Percentiles rank a stretch among this genome's conserved stretches.
Evolutionary conservation across 2,329 filamentous ascomycete genomes (phyloP).

Genomic region (Phialophora verrucosa): DNA sequence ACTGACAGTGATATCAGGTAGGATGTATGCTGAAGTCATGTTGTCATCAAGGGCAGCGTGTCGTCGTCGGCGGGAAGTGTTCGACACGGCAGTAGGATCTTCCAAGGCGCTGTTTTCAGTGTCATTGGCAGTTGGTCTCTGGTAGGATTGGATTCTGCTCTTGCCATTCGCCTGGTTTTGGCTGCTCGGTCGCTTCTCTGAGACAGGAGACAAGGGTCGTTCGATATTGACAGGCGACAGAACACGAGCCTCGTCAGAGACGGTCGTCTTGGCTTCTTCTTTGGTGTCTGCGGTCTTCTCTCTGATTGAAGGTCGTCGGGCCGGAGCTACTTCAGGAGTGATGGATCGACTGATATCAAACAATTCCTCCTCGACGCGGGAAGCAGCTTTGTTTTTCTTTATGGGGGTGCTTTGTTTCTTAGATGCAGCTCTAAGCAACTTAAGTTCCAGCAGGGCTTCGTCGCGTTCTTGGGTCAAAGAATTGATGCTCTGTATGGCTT

Average conservation of each 20-base stretch:
- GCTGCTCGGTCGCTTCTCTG: slow-evolving; percentile 24
- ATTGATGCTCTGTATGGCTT: slow-evolving; percentile 39
- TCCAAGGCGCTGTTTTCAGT: slow-evolving; percentile 37
- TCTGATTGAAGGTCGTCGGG: slow-evolving; percentile 22
- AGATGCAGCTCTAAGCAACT: slow-evolving; percentile 31
- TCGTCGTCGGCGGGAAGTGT: slow-evolving; percentile 57
- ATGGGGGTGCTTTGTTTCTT: slow-evolving; percentile 32
- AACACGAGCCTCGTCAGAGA: slow-evolving; percentile 38
- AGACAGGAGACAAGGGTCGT: slow-evolving; percentile 17
- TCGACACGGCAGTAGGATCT: slow-evolving; percentile 48
- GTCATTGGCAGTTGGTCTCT: slow-evolving; percentile 33
- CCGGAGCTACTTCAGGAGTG: slow-evolving; percentile 30
- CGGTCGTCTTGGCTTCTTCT: slow-evolving; percentile 29
- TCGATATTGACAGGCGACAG: slow-evolving; percentile 30
- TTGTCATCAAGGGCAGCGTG: slow-evolving; percentile 55
- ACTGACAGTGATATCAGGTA: slow-evolving; percentile 65
- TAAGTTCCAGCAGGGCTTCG: slow-evolving; percentile 37
- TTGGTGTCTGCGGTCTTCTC: slow-evolving; percentile 25
- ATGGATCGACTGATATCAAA: slow-evolving; percentile 39
- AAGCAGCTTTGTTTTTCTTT: slow-evolving; percentile 23
- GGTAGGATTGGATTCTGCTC: slow-evolving; percentile 27
- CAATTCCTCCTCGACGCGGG: slow-evolving; percentile 37
- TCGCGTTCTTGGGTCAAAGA: slow-evolving; percentile 39
- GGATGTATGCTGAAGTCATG: slow-evolving; percentile 68
- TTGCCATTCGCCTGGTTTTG: slow-evolving; percentile 17